phyloP scores from a whole-genome alignment of 768 basidiomycete species.

The Boletus edulis region DNA sequence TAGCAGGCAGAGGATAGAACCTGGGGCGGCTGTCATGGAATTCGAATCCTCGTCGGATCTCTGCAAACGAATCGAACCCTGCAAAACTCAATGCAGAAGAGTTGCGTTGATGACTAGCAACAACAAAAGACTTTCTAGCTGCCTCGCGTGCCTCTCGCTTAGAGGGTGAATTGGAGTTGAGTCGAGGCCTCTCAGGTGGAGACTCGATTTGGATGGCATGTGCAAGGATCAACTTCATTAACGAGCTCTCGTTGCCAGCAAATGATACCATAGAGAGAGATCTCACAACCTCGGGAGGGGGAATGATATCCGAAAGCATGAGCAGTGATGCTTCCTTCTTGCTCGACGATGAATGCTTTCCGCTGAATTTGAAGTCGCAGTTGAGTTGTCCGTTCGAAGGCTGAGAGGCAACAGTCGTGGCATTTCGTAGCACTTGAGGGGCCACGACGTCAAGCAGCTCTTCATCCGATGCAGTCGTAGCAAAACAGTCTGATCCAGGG shows the following conservation, averaged over 20 bases:
- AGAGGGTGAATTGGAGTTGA: slow-evolving; percentile 46
- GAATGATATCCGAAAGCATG: slow-evolving; percentile 76
- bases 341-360: slow-evolving; percentile 28
- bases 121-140: slow-evolving; percentile 11
- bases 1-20: slow-evolving; percentile 59
- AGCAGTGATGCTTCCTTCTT: slow-evolving; percentile 26
- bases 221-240: slow-evolving; percentile 54
- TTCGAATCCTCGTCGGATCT: slow-evolving; percentile 77
- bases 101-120: slow-evolving; percentile 32
- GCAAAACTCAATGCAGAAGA: slow-evolving; percentile 62
- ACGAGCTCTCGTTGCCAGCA: slow-evolving; percentile 48
- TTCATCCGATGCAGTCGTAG: slow-evolving; percentile 33
- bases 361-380: slow-evolving; percentile 74
- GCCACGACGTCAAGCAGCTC: slow-evolving; percentile 23
- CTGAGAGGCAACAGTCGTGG: slow-evolving; percentile 37
- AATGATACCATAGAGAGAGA: slow-evolving; percentile 46
- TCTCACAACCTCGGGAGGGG: slow-evolving; percentile 53
- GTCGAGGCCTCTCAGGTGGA: slow-evolving; percentile 28
- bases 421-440: slow-evolving; percentile 18
- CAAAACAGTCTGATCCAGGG: slow-evolving; percentile 35
- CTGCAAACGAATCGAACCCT: slow-evolving; percentile 74
- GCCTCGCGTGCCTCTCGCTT: slow-evolving; percentile 29
- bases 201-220: slow-evolving; percentile 37
- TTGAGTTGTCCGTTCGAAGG: slow-evolving; percentile 69
- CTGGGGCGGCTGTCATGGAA: slow-evolving; percentile 59